Evolutionary conservation across 2,329 filamentous ascomycete species (phyloP), one percentile per base, ranked within the genome.

Genomic region (Aureobasidium pullulans): DNA sequence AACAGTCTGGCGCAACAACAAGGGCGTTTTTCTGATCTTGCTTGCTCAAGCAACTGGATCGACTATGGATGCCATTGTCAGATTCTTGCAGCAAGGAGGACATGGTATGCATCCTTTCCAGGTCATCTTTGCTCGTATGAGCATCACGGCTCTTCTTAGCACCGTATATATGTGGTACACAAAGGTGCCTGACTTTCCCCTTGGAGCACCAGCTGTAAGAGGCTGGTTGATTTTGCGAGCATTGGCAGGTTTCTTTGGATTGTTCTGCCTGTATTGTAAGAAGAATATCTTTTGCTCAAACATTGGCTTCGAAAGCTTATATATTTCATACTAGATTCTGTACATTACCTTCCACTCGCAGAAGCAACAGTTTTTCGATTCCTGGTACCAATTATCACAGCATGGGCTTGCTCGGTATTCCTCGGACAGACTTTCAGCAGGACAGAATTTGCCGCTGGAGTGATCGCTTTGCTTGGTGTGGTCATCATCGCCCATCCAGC

Each of bases 61-160:
- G n/a, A 48, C 32, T 19, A 58, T 58, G 54, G 54, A 58, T 58
- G 54, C 54, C n/a, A 58, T 58, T 39, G 54, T 49, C 7, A 19
- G 54, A 13, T 58, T 58, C 10, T n/a, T 58, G 23, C 54, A 58
- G 16, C 54, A 58, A 5, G 44, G 54, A 11, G 54, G 54, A 23
- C 43, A 40, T 31, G 54, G 43, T 0, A 58, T 58, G 54, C 54
- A 58, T 42, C 44, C 54, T n/a, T 58, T 58, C 36, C 54, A 58
- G 4, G 44, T 58, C 44, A 58, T 58, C 6, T 58, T 58, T 48
- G 54, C 54, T 16, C 44, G 54, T 4, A 58, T 58, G 54, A 58
- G 54, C 31, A 40, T 48, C 9, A 58, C 54, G 28, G 42, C 44
- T 15, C 2, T 58, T 7, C 37, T 58, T 3, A 58, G 54, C 23